These are phyloP conservation scores for Pyrenophora graminea DNA, from an alignment of 2,329 filamentous ascomycete genomes.

Conservation along the genomic window DNA sequence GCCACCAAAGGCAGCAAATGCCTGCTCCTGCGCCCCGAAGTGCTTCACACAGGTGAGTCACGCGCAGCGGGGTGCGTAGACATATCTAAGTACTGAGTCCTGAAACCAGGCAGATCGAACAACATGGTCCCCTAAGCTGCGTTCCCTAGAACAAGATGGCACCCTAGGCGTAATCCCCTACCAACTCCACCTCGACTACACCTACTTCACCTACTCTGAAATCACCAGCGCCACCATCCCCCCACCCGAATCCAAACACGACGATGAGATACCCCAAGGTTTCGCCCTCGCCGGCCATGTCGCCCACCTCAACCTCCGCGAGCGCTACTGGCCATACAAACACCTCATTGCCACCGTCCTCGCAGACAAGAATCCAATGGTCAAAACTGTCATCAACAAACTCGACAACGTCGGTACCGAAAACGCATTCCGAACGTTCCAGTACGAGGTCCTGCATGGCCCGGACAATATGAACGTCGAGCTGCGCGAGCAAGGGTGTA, in stretches of 20 bases:
- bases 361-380: slow-evolving; percentile 81
- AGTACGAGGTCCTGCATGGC: slow-evolving; percentile 86
- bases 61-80: slow-evolving; percentile 1
- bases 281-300: slow-evolving; percentile 91
- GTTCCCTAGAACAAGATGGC: slow-evolving; percentile 68
- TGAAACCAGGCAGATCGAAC: slow-evolving; percentile 61
- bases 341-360: slow-evolving; percentile 82
- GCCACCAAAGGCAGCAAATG: slow-evolving; percentile 55
- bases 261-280: slow-evolving; percentile 80
- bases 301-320: slow-evolving; percentile 89
- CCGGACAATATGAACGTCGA: slow-evolving; percentile 82
- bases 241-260: slow-evolving; percentile 68
- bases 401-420: slow-evolving; percentile 82
- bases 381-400: slow-evolving; percentile 95
- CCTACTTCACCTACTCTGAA: slow-evolving; percentile 85
- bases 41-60: slow-evolving; percentile 45
- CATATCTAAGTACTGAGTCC: slow-evolving; percentile 34
- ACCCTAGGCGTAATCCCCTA: slow-evolving; percentile 76
- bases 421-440: slow-evolving; percentile 88
- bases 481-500: slow-evolving; percentile 78
- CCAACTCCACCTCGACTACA: slow-evolving; percentile 76
- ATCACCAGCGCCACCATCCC: slow-evolving; percentile 79
- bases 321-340: slow-evolving; percentile 83
- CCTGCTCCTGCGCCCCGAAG: slow-evolving; percentile 52
- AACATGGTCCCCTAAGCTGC: slow-evolving; percentile 76